A percentile compares a stretch with the other conserved stretches of the same genome.
Conservation (phyloP, 2,329 filamentous ascomycete species). For the Microascus cirrosus region DNA sequence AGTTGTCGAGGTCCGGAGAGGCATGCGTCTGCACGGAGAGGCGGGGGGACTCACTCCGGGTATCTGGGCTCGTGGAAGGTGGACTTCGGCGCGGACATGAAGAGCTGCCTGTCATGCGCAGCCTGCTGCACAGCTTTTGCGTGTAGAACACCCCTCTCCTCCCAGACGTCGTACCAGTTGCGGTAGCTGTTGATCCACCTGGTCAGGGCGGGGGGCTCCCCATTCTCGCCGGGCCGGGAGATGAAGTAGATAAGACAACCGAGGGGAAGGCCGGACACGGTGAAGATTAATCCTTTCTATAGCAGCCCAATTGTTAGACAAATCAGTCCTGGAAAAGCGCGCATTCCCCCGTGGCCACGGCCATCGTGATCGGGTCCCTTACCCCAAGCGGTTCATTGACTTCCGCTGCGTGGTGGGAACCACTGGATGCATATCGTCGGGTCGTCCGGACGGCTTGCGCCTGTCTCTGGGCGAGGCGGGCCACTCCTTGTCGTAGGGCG, state of each 20-base stretch:
- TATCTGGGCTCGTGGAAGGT: conserved; percentile 39
- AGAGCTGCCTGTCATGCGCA: conserved; percentile 44
- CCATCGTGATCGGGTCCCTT: conserved; percentile 18
- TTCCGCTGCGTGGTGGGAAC: conserved; percentile 29
- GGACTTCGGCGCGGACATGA: conserved; percentile 32
- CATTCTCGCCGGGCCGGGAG: conserved; percentile 34
- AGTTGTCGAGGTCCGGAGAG: not conserved
- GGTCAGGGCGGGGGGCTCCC: conserved; percentile 34
- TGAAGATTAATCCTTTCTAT: conserved; percentile 36
- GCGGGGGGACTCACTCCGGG: conserved; percentile 38
- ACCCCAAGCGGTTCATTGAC: conserved; percentile 46
- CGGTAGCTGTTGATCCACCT: conserved; percentile 34
- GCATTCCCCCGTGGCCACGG: not conserved
- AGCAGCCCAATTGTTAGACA: not conserved
- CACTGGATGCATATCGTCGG: conserved; percentile 42
- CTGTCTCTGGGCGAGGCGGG: conserved; percentile 15
- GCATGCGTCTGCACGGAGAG: too few species aligned
- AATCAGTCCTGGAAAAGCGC: not conserved
- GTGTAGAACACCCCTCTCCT: conserved; percentile 40
- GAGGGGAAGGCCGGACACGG: conserved; percentile 31
- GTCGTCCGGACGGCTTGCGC: conserved; percentile 24
- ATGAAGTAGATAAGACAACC: conserved; percentile 35
- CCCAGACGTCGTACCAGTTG: conserved; percentile 36
- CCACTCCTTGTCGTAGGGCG: conserved; percentile 33
- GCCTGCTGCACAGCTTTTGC: conserved; percentile 43